phyloP scores from a whole-genome alignment of 331 rosid species.

The Prunus yedoensis region DNA sequence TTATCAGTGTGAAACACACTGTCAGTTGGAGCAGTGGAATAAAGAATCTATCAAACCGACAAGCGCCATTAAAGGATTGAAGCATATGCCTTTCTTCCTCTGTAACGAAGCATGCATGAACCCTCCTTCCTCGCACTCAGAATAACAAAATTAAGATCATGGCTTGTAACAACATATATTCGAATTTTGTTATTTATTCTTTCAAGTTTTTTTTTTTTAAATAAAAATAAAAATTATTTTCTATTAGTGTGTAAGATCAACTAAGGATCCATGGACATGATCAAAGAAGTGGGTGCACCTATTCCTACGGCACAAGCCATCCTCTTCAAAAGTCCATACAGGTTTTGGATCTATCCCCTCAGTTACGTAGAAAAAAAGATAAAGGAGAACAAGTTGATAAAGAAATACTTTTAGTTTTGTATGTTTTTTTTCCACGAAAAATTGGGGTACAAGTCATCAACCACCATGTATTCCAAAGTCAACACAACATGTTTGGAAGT shows the following conservation, averaged over 20 bases:
- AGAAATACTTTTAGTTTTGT: not conserved
- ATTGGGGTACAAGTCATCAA: not conserved
- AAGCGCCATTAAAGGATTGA: not conserved
- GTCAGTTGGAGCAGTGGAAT: not conserved
- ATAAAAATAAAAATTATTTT: too few relatives aligned
- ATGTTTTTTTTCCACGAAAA: not conserved
- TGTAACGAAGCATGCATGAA: not conserved
- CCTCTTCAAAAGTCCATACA: not conserved
- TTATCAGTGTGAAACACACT: not conserved
- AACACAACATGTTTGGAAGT: not conserved
- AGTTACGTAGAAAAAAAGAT: not conserved
- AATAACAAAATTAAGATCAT: not conserved
- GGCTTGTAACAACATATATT: not conserved
- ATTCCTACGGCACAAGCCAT: not conserved
- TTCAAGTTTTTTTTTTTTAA: too few relatives aligned
- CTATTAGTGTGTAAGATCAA: too few relatives aligned
- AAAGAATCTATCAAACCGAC: conserved; percentile 12
- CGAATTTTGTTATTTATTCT: not conserved
- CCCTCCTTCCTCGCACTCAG: not conserved
- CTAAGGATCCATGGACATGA: too few relatives aligned
- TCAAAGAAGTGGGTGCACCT: not conserved
- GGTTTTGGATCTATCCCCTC: not conserved
- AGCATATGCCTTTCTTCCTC: conserved; percentile 4
- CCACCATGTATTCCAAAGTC: not conserved
- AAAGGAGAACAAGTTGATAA: too few relatives aligned